Conservation (phyloP, 2,329 filamentous ascomycete genomes). For the Rhynchosporium secalis region DNA sequence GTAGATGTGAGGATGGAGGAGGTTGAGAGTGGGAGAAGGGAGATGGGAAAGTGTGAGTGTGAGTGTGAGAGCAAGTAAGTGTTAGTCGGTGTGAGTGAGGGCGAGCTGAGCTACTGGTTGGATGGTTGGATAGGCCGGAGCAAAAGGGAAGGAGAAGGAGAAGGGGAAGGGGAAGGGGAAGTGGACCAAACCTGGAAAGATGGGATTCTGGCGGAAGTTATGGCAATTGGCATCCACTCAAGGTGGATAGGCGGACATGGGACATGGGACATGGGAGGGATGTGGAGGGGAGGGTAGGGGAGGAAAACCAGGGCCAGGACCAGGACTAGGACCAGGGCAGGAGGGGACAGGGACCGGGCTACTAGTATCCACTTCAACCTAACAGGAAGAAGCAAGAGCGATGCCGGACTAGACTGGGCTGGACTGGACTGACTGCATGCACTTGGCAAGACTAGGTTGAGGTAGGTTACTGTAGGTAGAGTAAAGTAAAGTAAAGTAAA, state of each 20-base stretch:
- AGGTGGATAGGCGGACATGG: background rate
- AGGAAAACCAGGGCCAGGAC: background rate
- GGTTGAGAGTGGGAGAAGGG: background rate
- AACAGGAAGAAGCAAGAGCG: background rate
- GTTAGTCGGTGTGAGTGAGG: background rate
- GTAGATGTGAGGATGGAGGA: background rate
- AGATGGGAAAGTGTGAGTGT: background rate
- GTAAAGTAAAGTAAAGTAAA: too few relatives aligned
- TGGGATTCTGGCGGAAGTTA: slow-evolving; percentile 13
- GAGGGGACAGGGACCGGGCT: background rate
- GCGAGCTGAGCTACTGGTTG: background rate
- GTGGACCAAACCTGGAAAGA: background rate
- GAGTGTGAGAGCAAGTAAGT: background rate
- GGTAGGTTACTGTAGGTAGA: too few relatives aligned
- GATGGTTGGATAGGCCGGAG: background rate
- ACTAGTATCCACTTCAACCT: background rate
- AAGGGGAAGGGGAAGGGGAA: too few relatives aligned
- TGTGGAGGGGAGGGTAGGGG: background rate
- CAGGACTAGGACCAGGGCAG: background rate
- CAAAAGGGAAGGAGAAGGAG: background rate
- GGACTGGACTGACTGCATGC: too few relatives aligned
- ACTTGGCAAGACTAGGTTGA: too few relatives aligned
- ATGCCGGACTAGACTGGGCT: background rate
- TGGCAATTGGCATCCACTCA: slow-evolving; percentile 2
- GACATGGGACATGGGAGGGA: background rate